These are phyloP conservation scores for Gaeumannomyces sp. DNA, from an alignment of 2,329 filamentous ascomycete species.

Conservation along the genomic window DNA sequence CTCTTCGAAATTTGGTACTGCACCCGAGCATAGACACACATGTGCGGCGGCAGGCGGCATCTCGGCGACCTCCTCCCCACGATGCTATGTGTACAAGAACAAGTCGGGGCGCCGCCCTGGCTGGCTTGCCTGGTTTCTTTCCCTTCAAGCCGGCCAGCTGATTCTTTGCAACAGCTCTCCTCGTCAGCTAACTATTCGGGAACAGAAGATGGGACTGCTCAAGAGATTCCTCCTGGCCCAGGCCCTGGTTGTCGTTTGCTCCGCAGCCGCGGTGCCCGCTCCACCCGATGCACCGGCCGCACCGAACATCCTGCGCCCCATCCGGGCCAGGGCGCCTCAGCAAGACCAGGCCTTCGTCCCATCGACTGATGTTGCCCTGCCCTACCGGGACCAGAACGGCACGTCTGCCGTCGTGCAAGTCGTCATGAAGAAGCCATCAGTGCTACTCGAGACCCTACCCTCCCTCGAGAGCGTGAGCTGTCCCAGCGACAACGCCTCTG, in stretches of 20 bases:
- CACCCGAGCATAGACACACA: no score
- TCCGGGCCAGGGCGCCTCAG: neutral
- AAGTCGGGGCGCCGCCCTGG: no score
- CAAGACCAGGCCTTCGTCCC: neutral
- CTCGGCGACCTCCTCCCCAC: no score
- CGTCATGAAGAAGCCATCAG: neutral
- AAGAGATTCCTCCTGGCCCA: neutral
- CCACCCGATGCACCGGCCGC: neutral
- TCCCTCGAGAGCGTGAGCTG: slow-evolving; percentile 2
- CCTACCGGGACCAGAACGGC: neutral
- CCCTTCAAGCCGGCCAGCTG: no score
- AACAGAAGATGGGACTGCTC: neutral
- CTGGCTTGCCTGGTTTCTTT: no score
- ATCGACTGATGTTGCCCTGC: neutral
- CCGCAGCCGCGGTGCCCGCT: neutral
- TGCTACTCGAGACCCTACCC: neutral
- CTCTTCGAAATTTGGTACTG: no score
- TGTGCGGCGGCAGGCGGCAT: no score
- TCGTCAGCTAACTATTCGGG: no score
- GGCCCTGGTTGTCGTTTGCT: neutral
- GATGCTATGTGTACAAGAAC: no score
- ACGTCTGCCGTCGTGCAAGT: neutral
- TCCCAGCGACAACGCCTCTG: neutral
- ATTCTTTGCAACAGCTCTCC: no score
- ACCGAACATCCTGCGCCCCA: neutral